These are phyloP conservation scores for Lactarius deliciosus DNA, from an alignment of 768 basidiomycete species.

Conservation along the genomic window DNA sequence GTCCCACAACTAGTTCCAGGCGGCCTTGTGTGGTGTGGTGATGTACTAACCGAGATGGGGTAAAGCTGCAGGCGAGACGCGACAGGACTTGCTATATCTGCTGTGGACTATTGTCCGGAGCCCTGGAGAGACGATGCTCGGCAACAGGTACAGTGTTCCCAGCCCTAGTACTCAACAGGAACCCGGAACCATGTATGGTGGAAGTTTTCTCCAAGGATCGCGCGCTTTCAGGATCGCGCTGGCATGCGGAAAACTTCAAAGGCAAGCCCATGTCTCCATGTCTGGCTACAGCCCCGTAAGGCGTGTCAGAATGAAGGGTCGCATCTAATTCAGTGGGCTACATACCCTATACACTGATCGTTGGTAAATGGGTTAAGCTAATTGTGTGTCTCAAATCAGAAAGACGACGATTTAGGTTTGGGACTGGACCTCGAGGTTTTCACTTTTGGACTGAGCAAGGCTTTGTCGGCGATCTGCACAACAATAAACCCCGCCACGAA, in stretches of 20 bases:
- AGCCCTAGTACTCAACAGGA: conserved; percentile 1
- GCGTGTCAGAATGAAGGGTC: neutral
- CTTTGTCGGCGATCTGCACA: conserved; percentile 2
- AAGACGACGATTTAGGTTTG: neutral
- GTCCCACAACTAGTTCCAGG: neutral
- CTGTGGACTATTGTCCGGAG: conserved; percentile 14
- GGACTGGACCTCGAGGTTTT: neutral
- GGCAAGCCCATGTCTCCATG: neutral
- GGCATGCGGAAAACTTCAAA: neutral
- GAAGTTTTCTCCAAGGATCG: neutral
- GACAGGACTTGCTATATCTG: conserved; percentile 2
- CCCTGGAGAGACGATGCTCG: conserved; percentile 1
- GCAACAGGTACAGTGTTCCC: neutral
- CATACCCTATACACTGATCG: conserved; percentile 8
- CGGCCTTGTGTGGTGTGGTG: neutral
- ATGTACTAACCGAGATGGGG: conserved; percentile 3
- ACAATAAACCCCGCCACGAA: conserved; percentile 10
- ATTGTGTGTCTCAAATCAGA: conserved; percentile 11
- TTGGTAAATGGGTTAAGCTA: conserved; percentile 6
- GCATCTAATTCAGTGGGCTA: neutral
- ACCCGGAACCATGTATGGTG: neutral
- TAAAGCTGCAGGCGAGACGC: neutral
- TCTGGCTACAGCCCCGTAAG: neutral
- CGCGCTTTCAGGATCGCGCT: neutral
- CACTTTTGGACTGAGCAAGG: conserved; percentile 1